Evolutionary conservation across 208 protist genomes (phyloP), one percentile per base, ranked within the genome.

Genomic region (Eutreptiella sp.): DNA sequence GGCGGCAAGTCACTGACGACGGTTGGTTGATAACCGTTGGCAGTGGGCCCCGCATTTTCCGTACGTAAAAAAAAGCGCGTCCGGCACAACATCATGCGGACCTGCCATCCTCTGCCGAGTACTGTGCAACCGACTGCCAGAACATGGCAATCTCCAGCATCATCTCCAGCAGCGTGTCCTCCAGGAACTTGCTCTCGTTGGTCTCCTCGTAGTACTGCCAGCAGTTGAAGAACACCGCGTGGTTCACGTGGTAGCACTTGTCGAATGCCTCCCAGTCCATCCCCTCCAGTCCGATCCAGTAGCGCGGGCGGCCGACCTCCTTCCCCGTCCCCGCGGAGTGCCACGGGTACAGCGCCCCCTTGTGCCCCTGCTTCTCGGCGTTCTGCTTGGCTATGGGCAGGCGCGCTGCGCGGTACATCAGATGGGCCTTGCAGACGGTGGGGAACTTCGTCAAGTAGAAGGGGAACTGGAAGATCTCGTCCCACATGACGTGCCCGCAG

Each of bases 401-500:
- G 24, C 66, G 34, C 11, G 54, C 36, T 35, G 32, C 57, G n/a
- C 66, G 36, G 43, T 71, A 71, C n/a, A 48, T 34, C 14, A 71
- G 23, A 4, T 67, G 47, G 3, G 38, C 48, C 0, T 45, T 14
- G 32, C 54, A 55, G 11, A 68, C 36, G 21, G 68, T 63, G 3
- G 66, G 52, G 27, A 41, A 27, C 31, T 16, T 32, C 9, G 11
- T 47, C 7, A 41, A n/a, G 50, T 57, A 57, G 50, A 42, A 57
- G 21, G 50, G 29, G 28, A 57, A 57, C n/a, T 24, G 14, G 50
- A 41, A 69, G n/a, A 71, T 29, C 47, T 71, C 66, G 43, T 71
- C 66, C 66, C 66, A 71, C 34, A 71, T 70, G 24, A 71, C 53
- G 24, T 71, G 66, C 4, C 66, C 66, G 33, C 70, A 70, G 38